phyloP scores from a whole-genome alignment of 495 filamentous ascomycete genomes.

The Aspergillus incahuasiensis region DNA sequence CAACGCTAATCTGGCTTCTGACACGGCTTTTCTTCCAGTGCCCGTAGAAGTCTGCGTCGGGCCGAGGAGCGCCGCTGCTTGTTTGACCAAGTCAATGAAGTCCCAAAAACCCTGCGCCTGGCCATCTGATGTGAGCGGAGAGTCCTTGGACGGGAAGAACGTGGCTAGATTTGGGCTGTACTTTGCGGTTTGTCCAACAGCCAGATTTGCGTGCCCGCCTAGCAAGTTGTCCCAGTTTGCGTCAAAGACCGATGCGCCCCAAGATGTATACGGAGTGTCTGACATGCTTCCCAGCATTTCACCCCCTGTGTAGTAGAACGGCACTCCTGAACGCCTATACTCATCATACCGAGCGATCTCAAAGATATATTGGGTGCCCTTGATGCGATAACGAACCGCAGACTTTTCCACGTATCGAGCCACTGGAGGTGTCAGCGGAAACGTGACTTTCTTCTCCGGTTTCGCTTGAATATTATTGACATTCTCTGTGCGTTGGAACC shows the following conservation, averaged over 20 bases:
- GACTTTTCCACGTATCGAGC: constrained; percentile 45
- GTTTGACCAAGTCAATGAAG: constrained; percentile 30
- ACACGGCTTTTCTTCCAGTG: background rate
- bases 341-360: constrained; percentile 54
- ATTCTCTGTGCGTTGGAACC: constrained; percentile 15
- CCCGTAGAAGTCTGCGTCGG: constrained; percentile 2
- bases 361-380: constrained; percentile 46
- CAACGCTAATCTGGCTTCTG: background rate
- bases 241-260: constrained; percentile 48
- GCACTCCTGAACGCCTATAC: constrained; percentile 30
- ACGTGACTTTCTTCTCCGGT: constrained; percentile 23
- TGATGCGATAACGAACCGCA: constrained; percentile 44
- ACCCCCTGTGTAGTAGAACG: background rate
- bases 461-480: constrained; percentile 20
- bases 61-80: constrained; percentile 27
- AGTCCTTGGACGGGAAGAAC: constrained; percentile 40
- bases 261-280: constrained; percentile 23
- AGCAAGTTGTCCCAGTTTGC: constrained; percentile 47
- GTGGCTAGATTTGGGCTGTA: constrained; percentile 39
- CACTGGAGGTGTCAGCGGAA: constrained; percentile 21
- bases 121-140: constrained; percentile 5
- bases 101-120: constrained; percentile 26
- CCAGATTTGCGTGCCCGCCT: constrained; percentile 27
- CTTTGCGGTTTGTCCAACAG: constrained; percentile 26
- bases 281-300: constrained; percentile 18